Evolutionary conservation across 108 stramenopile genomes (phyloP).

Genomic region (Parmales sp.): DNA sequence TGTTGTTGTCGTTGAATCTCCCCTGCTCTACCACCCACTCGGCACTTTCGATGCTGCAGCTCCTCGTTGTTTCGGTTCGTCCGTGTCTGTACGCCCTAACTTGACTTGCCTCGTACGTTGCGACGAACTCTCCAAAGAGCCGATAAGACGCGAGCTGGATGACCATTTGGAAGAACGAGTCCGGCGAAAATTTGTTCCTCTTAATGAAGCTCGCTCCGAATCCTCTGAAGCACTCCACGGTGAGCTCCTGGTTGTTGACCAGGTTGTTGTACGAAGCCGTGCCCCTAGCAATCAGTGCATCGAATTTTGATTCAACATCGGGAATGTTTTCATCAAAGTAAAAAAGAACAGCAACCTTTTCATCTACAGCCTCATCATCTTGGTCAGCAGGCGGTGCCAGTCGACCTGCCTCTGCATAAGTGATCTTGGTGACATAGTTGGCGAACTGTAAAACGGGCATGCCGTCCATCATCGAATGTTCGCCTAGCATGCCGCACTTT

Average conservation of each 20-base stretch:
- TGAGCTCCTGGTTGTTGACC: constrained; percentile 37
- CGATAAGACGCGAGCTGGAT: constrained; percentile 72
- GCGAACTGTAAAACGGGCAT: constrained; percentile 64
- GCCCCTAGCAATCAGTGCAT: constrained; percentile 21
- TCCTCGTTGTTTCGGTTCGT: constrained; percentile 66
- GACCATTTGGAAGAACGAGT: constrained; percentile 75
- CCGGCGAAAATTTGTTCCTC: constrained; percentile 63
- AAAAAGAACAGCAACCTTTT: too few species aligned
- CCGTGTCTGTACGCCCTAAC: constrained; percentile 62
- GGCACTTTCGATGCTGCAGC: constrained; percentile 44
- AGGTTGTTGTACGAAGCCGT: constrained; percentile 34
- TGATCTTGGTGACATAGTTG: constrained; percentile 44
- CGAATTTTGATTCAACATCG: too few species aligned
- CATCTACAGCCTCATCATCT: background rate
- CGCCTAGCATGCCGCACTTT: constrained; percentile 64
- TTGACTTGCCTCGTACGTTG: constrained; percentile 73
- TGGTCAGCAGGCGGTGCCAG: too few species aligned
- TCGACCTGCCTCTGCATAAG: constrained; percentile 36
- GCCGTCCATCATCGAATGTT: constrained; percentile 88
- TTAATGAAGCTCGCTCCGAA: constrained; percentile 65
- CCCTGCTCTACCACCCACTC: constrained; percentile 53
- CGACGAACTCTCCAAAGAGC: constrained; percentile 56
- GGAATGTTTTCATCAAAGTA: too few species aligned
- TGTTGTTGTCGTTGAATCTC: background rate
- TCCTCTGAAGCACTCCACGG: constrained; percentile 55